Evolutionary conservation across 768 basidiomycete genomes (phyloP).

Genomic region (Ramaria rubella): DNA sequence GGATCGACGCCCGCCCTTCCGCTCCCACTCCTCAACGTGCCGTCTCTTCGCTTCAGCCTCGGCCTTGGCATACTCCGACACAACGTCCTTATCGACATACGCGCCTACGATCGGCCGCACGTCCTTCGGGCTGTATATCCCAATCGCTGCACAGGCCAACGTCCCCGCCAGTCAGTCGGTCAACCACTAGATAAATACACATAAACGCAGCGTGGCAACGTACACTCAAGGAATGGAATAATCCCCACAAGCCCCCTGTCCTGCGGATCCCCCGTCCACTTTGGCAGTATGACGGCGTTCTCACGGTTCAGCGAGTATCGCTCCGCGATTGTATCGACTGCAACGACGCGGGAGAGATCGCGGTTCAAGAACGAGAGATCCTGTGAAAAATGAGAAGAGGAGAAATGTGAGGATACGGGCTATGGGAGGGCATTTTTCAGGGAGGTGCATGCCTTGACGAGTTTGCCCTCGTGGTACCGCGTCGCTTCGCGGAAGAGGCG

Average conservation of each 20-base stretch:
- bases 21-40: constrained; percentile 74
- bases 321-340: constrained; percentile 79
- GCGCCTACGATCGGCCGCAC: constrained; percentile 81
- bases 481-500: constrained; percentile 92
- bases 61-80: constrained; percentile 80
- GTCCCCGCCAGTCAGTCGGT: no score
- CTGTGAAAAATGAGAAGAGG: constrained; percentile 28
- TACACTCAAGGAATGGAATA: constrained; percentile 95
- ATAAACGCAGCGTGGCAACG: constrained; percentile 17
- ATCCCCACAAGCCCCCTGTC: constrained; percentile 79
- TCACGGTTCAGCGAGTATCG: constrained; percentile 78
- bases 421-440: no score
- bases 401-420: neutral
- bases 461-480: constrained; percentile 69
- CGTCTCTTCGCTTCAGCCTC: constrained; percentile 77
- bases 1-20: constrained; percentile 20
- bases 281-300: constrained; percentile 76
- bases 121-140: constrained; percentile 81
- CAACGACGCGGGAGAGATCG: constrained; percentile 81
- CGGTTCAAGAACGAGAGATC: constrained; percentile 94
- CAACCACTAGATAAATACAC: neutral
- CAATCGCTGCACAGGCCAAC: constrained; percentile 66
- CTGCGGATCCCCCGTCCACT: constrained; percentile 76
- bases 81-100: constrained; percentile 84
- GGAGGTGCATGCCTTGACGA: constrained; percentile 69